Evolutionary conservation across 176 grass and related monocot species (phyloP).

Genomic region (Raddia guianensis): DNA sequence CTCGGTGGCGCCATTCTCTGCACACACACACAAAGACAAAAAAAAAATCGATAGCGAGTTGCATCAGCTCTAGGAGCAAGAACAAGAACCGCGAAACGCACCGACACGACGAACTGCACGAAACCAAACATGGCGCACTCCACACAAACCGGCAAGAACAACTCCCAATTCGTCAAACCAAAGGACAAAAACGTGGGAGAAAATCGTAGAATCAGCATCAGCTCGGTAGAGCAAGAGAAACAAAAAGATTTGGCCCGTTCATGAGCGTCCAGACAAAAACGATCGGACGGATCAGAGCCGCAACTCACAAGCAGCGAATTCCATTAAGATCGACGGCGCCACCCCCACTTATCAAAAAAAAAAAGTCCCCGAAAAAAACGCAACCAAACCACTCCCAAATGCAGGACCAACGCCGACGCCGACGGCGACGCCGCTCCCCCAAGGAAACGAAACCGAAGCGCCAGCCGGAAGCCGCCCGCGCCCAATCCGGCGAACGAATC

Average conservation of each 20-base stretch:
- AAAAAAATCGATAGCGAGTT: background rate
- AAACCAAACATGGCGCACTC: background rate
- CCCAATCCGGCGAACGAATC: background rate
- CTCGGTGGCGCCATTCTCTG: constrained; percentile 46
- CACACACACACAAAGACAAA: background rate
- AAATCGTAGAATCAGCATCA: constrained; percentile 25
- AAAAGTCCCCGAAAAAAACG: constrained; percentile 40
- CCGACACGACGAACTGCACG: background rate
- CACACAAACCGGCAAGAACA: constrained; percentile 19
- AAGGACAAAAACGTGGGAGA: background rate
- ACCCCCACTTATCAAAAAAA: background rate
- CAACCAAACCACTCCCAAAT: constrained; percentile 42
- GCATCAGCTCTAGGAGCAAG: constrained; percentile 32
- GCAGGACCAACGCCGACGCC: constrained; percentile 18
- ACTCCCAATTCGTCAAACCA: background rate
- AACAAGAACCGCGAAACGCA: background rate
- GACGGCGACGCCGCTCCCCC: background rate
- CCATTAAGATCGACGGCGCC: constrained; percentile 36
- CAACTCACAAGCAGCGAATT: background rate
- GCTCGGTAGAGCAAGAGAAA: background rate
- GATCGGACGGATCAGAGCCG: constrained; percentile 30
- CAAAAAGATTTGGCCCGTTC: constrained; percentile 25
- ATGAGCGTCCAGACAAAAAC: constrained; percentile 8
- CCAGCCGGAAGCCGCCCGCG: background rate
- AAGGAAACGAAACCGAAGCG: background rate